Percentiles rank a stretch among this genome's conserved stretches.
phyloP scores from a whole-genome alignment of 2,329 filamentous ascomycete species.

The Curvularia hawaiiensis region DNA sequence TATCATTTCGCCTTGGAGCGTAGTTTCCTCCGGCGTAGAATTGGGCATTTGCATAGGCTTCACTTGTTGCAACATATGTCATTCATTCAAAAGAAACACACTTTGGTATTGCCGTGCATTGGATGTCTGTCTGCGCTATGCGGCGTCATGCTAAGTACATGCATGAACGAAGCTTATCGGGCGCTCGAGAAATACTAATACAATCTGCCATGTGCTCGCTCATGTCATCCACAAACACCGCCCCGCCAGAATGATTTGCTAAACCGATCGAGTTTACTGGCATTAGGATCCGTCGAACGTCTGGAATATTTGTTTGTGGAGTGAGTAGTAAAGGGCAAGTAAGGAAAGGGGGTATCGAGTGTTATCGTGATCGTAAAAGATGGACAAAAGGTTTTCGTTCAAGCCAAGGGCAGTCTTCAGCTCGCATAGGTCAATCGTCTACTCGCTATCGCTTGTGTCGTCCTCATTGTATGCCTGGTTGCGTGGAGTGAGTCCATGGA shows the following conservation, averaged over 20 bases:
- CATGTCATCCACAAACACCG: neutral
- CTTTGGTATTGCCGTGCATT: neutral
- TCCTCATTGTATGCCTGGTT: constrained; percentile 3
- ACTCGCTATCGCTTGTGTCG: constrained; percentile 3
- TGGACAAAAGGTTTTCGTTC: too few species aligned
- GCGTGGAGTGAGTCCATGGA: neutral
- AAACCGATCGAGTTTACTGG: neutral
- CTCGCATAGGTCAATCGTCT: neutral
- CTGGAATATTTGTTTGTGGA: neutral
- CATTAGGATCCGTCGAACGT: neutral
- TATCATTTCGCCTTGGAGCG: constrained; percentile 8
- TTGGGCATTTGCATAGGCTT: neutral
- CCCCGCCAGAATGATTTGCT: neutral
- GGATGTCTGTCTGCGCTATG: too few species aligned
- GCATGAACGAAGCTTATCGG: neutral
- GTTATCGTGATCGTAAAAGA: too few species aligned
- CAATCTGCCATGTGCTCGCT: neutral
- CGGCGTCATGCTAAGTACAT: neutral
- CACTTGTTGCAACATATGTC: neutral
- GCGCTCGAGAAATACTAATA: neutral
- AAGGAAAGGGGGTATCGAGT: neutral
- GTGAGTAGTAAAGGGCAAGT: neutral
- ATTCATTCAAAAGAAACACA: neutral
- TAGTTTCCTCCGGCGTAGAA: neutral
- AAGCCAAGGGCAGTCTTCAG: too few species aligned